Conservation (phyloP, 2,329 filamentous ascomycete species). For the Cladosporium sp. region DNA sequence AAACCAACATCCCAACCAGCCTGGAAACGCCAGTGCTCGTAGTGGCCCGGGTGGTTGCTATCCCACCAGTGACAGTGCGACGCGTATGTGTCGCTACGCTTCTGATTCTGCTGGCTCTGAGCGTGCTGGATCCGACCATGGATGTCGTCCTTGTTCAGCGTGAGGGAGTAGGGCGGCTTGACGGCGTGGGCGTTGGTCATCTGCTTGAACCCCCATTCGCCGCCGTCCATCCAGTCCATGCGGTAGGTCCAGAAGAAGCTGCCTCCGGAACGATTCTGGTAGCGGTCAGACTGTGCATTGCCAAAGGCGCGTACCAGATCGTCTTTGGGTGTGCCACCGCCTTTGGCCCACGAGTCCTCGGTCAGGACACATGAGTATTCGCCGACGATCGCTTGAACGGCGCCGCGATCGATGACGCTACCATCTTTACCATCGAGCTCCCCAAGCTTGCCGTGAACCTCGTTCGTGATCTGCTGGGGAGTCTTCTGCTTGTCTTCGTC, state of each 20-base stretch:
- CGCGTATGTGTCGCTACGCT: constrained; percentile 40
- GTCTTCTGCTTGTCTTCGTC: constrained; percentile 52
- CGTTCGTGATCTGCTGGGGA: constrained; percentile 54
- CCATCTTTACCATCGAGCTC: constrained; percentile 51
- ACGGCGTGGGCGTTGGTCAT: constrained; percentile 51
- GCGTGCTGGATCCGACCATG: constrained; percentile 41
- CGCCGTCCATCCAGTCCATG: constrained; percentile 64
- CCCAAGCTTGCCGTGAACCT: constrained; percentile 45
- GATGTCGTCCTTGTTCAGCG: constrained; percentile 41
- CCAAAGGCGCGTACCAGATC: constrained; percentile 50
- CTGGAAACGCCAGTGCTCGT: constrained; percentile 56
- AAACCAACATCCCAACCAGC: constrained; percentile 59
- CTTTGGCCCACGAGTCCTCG: constrained; percentile 50
- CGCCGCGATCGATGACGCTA: constrained; percentile 51
- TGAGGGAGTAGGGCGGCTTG: constrained; percentile 41
- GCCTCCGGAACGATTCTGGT: constrained; percentile 52
- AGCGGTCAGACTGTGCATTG: constrained; percentile 49
- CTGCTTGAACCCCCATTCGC: constrained; percentile 60
- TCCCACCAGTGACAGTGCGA: constrained; percentile 56
- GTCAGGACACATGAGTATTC: constrained; percentile 61
- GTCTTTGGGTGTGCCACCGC: constrained; percentile 37
- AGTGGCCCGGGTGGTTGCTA: constrained; percentile 43
- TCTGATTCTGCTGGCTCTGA: constrained; percentile 39
- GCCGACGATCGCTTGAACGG: constrained; percentile 54
- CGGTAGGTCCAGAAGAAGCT: constrained; percentile 62